Evolutionary conservation across 2,329 filamentous ascomycete species (phyloP).

Genomic region (Ilyonectria sp.): DNA sequence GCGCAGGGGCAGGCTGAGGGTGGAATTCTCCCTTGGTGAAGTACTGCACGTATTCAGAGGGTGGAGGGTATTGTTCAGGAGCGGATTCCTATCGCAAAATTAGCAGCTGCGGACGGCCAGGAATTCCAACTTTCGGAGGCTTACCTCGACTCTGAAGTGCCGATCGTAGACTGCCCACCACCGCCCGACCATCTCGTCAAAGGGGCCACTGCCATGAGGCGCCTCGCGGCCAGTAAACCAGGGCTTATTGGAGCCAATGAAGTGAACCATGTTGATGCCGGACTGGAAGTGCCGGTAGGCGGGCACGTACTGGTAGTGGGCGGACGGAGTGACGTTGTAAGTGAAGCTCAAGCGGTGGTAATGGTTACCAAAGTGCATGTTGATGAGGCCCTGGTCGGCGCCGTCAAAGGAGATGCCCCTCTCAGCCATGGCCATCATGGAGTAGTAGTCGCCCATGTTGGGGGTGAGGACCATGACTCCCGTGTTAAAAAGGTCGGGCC

Average conservation of each 20-base stretch:
- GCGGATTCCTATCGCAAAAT: constrained; percentile 40
- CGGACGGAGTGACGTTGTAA: constrained; percentile 97
- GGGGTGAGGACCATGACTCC: constrained; percentile 94
- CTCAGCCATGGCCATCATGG: constrained; percentile 86
- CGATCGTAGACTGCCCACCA: constrained; percentile 98
- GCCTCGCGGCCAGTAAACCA: constrained; percentile 79
- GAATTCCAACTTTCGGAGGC: constrained; percentile 39
- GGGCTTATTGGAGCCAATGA: constrained; percentile 92
- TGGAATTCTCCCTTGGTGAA: constrained; percentile 69
- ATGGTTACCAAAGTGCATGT: constrained; percentile 89
- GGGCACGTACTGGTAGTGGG: constrained; percentile 96
- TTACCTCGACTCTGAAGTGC: constrained; percentile 77
- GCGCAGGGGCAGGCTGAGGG: constrained; percentile 37
- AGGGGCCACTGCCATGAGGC: constrained; percentile 72
- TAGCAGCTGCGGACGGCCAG: constrained; percentile 5
- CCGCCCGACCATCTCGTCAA: constrained; percentile 85
- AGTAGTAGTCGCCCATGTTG: constrained; percentile 89
- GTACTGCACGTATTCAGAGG: constrained; percentile 63
- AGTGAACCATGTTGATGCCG: constrained; percentile 91
- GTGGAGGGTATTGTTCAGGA: constrained; percentile 26
- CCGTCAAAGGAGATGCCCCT: constrained; percentile 95
- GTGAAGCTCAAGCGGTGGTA: constrained; percentile 93
- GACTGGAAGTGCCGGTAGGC: constrained; percentile 95
- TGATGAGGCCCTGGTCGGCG: constrained; percentile 94
- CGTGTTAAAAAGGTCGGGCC: constrained; percentile 99